These are phyloP conservation scores for Moesziomyces sp. DNA, from an alignment of 1,284 basidiomycete species.

Conservation along the genomic window DNA sequence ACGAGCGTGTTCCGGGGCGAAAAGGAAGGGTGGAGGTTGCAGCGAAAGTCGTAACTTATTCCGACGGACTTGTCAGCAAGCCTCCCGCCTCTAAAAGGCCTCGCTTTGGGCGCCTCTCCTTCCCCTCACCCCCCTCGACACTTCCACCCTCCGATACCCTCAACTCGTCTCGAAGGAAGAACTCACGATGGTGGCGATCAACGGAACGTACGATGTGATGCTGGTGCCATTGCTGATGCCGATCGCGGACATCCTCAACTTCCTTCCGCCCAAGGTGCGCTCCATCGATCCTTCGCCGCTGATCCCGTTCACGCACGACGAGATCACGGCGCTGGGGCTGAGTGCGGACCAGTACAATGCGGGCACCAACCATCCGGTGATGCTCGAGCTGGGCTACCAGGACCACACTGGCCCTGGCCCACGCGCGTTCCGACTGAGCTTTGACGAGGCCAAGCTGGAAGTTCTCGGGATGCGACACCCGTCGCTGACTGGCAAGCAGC, in stretches of 20 bases:
- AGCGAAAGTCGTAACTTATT: not conserved
- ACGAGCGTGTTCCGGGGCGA: too few relatives aligned
- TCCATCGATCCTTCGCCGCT: slow-evolving; percentile 38
- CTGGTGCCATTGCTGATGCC: slow-evolving; percentile 44
- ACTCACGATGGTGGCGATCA: slow-evolving; percentile 41
- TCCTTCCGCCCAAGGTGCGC: slow-evolving; percentile 41
- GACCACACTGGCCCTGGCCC: slow-evolving; percentile 44
- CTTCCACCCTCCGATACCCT: not conserved
- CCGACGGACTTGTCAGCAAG: slow-evolving; percentile 1
- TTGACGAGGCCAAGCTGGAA: slow-evolving; percentile 51
- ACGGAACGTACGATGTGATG: slow-evolving; percentile 50
- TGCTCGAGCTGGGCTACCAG: slow-evolving; percentile 50
- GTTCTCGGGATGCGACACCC: slow-evolving; percentile 43
- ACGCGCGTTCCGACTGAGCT: slow-evolving; percentile 35
- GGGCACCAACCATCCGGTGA: slow-evolving; percentile 31
- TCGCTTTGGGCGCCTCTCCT: not conserved
- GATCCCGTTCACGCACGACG: slow-evolving; percentile 31
- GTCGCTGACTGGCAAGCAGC: slow-evolving; percentile 22
- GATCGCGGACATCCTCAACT: slow-evolving; percentile 36
- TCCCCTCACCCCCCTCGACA: not conserved
- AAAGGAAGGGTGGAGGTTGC: not conserved
- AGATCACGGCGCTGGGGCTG: slow-evolving; percentile 31
- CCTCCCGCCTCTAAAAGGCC: not conserved
- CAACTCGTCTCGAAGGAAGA: not conserved
- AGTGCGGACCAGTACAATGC: slow-evolving; percentile 21